Base-by-base conservation (phyloP, 2,329 filamentous ascomycete species). In the Aschersonia sp. region DNA sequence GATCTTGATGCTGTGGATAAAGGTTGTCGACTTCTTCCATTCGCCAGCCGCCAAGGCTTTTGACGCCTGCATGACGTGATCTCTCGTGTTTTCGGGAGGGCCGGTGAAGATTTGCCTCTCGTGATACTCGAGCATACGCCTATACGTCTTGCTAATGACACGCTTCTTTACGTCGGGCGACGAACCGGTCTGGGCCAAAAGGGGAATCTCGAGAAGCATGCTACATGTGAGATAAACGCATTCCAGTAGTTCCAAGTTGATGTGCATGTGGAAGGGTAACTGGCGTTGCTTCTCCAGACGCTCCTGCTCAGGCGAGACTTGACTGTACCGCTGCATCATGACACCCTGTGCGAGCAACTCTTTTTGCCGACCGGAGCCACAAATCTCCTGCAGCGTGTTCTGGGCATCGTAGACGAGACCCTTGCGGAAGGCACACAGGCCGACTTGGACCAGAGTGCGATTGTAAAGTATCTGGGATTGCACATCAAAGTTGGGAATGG, bases 241-340 rank as follows among this genome's bases (percentile, higher is more conserved):
- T 73, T 98, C 92, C 40, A 98, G 79, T 48, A 98, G 80, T 68
- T 98, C 92, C 47, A 98, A 78, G 75, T 98, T 98, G 75, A 98
- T 98, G 77, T 98, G 92, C 89, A 98, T 96, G 74, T 98, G 92
- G 82, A 98, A 98, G 40, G 92, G 92, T 56, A 98, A 78, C 71
- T 98, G 92, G 59, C 92, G 84, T 71, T 97, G 91, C 65, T 92
- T 87, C 74, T 98, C 92, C 40, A 97, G 78, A 55, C 91, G 86
- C 73, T 98, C 92, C 69, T 98, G 92, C 70, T 98, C 92, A 20
- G 92, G 92, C 38, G 89, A 92, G 52, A 98, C 92, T 61, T 95
- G 89, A 59, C 80, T 91, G 72, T 89, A 98, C 57, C 92, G 81
- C 73, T 98, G 92, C 66, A 98, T 92, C 75, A 97, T 95, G 53